Conservation (phyloP, 306 rosid genomes). For the Alnus glutinosa region DNA sequence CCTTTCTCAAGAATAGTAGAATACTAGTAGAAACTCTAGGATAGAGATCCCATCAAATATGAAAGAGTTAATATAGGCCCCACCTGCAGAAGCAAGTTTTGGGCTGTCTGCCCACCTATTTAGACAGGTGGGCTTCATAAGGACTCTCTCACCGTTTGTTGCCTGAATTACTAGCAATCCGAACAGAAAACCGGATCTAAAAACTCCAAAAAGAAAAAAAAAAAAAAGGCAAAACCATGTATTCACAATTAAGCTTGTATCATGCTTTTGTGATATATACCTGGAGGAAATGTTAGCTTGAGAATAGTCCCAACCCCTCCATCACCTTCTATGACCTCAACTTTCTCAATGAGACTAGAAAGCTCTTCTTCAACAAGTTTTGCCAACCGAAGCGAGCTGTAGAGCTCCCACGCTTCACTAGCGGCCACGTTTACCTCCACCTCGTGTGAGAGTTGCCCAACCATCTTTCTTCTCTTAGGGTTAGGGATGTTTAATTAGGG, state of each 20-base stretch:
- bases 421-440: conserved; percentile 28
- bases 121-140: too few relatives aligned
- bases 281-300: conserved; percentile 52
- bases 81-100: too few relatives aligned
- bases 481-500: too few relatives aligned
- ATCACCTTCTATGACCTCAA: conserved; percentile 57
- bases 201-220: too few relatives aligned
- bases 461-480: neutral
- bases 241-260: too few relatives aligned
- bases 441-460: conserved; percentile 34
- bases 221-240: neutral
- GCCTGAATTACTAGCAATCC: too few relatives aligned
- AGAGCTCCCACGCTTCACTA: conserved; percentile 36
- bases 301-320: conserved; percentile 68
- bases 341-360: conserved; percentile 29
- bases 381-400: conserved; percentile 27
- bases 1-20: neutral
- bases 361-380: conserved; percentile 25
- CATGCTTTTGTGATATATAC: conserved; percentile 18
- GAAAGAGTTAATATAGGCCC: too few relatives aligned
- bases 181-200: too few relatives aligned
- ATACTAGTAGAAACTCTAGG: too few relatives aligned
- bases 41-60: too few relatives aligned
- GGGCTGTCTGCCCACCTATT: too few relatives aligned
- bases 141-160: too few relatives aligned